These are phyloP conservation scores for Epichloe brachyelytri DNA, from an alignment of 2,329 filamentous ascomycete species.

Conservation along the genomic window DNA sequence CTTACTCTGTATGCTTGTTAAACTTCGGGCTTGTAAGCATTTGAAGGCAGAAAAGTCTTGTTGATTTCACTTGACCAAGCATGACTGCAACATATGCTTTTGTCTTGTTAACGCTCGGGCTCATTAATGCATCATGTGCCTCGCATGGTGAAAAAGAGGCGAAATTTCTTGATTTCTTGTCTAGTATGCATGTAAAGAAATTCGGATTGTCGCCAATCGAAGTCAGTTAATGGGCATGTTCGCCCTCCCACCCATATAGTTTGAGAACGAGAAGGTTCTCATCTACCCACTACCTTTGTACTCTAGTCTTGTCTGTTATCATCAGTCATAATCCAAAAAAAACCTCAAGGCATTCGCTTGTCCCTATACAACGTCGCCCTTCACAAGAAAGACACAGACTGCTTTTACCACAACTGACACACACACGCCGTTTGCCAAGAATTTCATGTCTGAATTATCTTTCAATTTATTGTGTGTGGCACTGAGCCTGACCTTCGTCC, in stretches of 20 bases:
- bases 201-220: neutral
- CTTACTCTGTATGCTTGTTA: no score
- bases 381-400: neutral
- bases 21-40: no score
- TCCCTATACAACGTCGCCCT: neutral
- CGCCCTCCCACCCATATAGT: neutral
- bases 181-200: neutral
- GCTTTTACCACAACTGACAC: neutral
- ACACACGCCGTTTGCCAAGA: neutral
- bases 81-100: no score
- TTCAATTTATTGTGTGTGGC: constrained; percentile 51
- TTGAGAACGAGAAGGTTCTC: neutral
- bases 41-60: no score
- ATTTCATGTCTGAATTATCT: no score
- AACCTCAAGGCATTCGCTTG: neutral
- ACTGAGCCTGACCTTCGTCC: constrained; percentile 54
- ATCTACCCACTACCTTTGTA: neutral
- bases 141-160: neutral
- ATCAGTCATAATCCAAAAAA: constrained; percentile 5
- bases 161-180: neutral
- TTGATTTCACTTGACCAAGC: no score
- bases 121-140: neutral
- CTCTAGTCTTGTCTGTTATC: constrained; percentile 3
- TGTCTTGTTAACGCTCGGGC: neutral
- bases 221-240: neutral